Evolutionary conservation across 169 alveolate genomes (phyloP), one percentile per base, ranked within the genome.

Genomic region (Plasmodium billcollinsi): DNA sequence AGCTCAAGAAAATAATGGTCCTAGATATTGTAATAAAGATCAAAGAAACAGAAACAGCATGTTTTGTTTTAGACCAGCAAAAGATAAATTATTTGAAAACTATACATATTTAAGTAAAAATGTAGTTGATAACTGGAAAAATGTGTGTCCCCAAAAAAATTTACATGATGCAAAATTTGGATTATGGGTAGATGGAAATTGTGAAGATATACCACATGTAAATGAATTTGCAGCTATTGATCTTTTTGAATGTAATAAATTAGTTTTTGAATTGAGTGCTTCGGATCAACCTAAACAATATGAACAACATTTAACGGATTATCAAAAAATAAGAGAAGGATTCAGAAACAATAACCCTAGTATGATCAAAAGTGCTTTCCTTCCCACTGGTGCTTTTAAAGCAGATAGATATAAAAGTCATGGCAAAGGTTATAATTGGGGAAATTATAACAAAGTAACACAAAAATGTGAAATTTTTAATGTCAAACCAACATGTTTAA

Each of bases 401-500:
- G 43, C 91, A 21, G 78, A 88, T 39, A 58, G 63, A 2, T 39
- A 63, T 33, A 63, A 88, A 18, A 90, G 95, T 62, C 71, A 62
- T 39, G 96, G 96, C 54, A 88, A 61, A 45, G 96, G 96, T 11
- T 86, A 56, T 63, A 94, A 94, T 80, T 94, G 96, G 96, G 96
- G 92, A 1, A 93, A 90, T 66, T 94, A 74, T 89, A 86, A 90
- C 39, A 47, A 1, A 21, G 70, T 26, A 56, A 74, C 54, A 7
- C 83, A 92, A 7, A 39, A 43, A 39, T 94, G 96, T 61, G 65
- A 88, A 54, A 43, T 94, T 21, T 70, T 91, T 62, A 88, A 88
- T 66, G 74, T 52, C 33, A 73, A 85, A 33, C 96, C 96, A 11
- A 88, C 91, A 72, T 94, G 96, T 39, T 89, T 94, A 65, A 88